phyloP scores from a whole-genome alignment of 768 basidiomycete genomes.

The Trametes cubensis region DNA sequence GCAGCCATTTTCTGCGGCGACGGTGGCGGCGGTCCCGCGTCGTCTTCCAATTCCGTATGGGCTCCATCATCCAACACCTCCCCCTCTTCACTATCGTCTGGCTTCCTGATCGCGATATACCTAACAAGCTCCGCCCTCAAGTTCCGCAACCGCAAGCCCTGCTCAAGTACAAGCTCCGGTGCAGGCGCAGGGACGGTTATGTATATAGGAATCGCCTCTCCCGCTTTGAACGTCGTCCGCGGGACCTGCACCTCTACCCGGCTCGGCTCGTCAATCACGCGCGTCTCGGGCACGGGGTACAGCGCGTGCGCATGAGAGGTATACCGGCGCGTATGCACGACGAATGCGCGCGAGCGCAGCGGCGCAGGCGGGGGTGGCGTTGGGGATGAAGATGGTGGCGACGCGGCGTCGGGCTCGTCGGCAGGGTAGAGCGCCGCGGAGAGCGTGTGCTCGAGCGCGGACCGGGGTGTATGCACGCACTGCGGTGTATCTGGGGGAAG shows the following conservation, averaged over 20 bases:
- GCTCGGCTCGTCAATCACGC: conserved; percentile 62
- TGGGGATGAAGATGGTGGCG: no score
- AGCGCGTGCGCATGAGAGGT: conserved; percentile 62
- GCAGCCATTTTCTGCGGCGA: conserved; percentile 26
- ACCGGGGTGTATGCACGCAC: conserved; percentile 75
- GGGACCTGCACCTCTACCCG: conserved; percentile 72
- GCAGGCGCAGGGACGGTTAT: conserved; percentile 78
- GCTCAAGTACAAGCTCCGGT: conserved; percentile 65
- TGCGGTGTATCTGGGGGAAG: conserved; percentile 81
- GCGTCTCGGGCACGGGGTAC: conserved; percentile 61
- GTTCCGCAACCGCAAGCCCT: conserved; percentile 76
- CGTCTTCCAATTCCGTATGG: conserved; percentile 31
- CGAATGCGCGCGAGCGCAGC: conserved; percentile 55
- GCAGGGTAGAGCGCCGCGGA: conserved; percentile 61
- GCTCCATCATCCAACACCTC: background rate
- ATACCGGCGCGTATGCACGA: conserved; percentile 76
- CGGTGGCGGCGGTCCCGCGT: conserved; percentile 39
- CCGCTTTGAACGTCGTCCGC: conserved; percentile 67
- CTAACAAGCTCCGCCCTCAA: conserved; percentile 79
- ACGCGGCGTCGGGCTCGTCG: conserved; percentile 34
- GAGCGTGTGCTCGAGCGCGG: conserved; percentile 70
- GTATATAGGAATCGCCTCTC: conserved; percentile 79
- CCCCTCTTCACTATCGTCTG: conserved; percentile 3
- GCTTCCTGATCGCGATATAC: conserved; percentile 53
- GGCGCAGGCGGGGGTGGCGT: background rate